Evolutionary conservation across 345 rosid genomes (phyloP).

Genomic region (Hibiscus trionum): DNA sequence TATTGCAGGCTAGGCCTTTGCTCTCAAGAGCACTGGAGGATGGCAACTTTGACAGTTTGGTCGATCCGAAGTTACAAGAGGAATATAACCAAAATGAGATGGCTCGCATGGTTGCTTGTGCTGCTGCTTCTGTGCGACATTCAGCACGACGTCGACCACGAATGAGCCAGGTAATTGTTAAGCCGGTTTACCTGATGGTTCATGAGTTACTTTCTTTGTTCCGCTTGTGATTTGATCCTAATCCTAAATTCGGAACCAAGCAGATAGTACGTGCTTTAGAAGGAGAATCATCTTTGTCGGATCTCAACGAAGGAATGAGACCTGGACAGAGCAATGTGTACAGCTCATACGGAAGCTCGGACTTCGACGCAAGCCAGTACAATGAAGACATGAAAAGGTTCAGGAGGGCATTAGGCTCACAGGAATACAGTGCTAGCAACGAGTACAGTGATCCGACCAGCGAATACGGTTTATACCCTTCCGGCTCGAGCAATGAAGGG

Average conservation of each 20-base stretch:
- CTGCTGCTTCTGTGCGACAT: conserved; percentile 84
- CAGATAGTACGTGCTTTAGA: conserved; percentile 83
- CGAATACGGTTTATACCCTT: background rate
- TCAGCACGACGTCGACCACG: conserved; percentile 83
- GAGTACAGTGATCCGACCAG: background rate
- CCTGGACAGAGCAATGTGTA: conserved; percentile 53
- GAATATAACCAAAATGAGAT: conserved; percentile 59
- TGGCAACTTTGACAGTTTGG: conserved; percentile 51
- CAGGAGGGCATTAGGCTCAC: conserved; percentile 42
- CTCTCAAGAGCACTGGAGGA: conserved; percentile 48
- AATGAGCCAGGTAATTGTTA: conserved; percentile 67
- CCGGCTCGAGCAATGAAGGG: background rate
- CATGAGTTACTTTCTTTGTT: background rate
- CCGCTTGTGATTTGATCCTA: background rate
- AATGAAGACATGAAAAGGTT: conserved; percentile 71
- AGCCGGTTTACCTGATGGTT: background rate
- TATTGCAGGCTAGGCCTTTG: conserved; percentile 67
- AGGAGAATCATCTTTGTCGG: conserved; percentile 62
- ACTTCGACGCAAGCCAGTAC: conserved; percentile 65
- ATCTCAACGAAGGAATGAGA: conserved; percentile 62
- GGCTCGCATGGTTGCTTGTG: conserved; percentile 82
- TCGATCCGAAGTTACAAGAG: conserved; percentile 52
- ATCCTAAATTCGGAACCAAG: conserved; percentile 3
- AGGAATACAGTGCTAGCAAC: background rate
- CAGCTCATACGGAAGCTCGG: conserved; percentile 65